These are phyloP conservation scores for Aspergillus saccharolyticus DNA, from an alignment of 495 filamentous ascomycete genomes.

Conservation along the genomic window DNA sequence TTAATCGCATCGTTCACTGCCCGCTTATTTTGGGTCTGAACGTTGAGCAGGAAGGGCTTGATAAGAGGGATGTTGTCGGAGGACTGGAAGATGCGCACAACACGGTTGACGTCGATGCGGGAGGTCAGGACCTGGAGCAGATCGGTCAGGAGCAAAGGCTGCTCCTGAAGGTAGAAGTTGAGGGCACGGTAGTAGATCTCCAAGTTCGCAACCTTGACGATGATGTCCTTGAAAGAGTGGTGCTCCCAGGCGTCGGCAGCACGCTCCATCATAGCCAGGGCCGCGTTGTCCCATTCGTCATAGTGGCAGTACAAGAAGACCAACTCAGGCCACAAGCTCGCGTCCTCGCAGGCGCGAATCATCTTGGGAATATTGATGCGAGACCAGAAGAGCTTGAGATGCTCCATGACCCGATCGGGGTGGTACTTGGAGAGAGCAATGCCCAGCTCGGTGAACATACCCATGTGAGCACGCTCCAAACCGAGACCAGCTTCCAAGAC, in stretches of 20 bases:
- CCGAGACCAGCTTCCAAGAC: slow-evolving; percentile 94
- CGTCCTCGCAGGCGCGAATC: slow-evolving; percentile 91
- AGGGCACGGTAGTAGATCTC: slow-evolving; percentile 98
- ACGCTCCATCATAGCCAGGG: slow-evolving; percentile 98
- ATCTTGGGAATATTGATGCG: slow-evolving; percentile 98
- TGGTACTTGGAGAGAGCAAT: slow-evolving; percentile 96
- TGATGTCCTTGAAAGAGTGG: slow-evolving; percentile 98
- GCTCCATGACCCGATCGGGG: slow-evolving; percentile 95
- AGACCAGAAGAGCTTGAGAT: slow-evolving; percentile 98
- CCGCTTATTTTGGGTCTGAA: slow-evolving; percentile 96
- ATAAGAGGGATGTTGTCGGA: slow-evolving; percentile 98
- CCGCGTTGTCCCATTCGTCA: slow-evolving; percentile 98
- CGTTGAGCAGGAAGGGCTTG: slow-evolving; percentile 97
- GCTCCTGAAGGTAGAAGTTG: slow-evolving; percentile 97
- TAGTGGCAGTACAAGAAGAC: slow-evolving; percentile 99
- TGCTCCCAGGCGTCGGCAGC: slow-evolving; percentile 98
- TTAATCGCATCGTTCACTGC: slow-evolving; percentile 98
- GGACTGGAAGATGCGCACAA: slow-evolving; percentile 96
- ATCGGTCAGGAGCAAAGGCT: slow-evolving; percentile 91
- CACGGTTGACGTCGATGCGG: slow-evolving; percentile 95
- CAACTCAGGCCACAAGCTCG: slow-evolving; percentile 94
- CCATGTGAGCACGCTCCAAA: slow-evolving; percentile 84
- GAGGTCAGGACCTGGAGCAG: slow-evolving; percentile 86
- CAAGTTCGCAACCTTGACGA: slow-evolving; percentile 96
- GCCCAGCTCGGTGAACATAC: slow-evolving; percentile 96